Base-by-base conservation (phyloP, 768 basidiomycete species). In the Lactifluus pinguis region DNA sequence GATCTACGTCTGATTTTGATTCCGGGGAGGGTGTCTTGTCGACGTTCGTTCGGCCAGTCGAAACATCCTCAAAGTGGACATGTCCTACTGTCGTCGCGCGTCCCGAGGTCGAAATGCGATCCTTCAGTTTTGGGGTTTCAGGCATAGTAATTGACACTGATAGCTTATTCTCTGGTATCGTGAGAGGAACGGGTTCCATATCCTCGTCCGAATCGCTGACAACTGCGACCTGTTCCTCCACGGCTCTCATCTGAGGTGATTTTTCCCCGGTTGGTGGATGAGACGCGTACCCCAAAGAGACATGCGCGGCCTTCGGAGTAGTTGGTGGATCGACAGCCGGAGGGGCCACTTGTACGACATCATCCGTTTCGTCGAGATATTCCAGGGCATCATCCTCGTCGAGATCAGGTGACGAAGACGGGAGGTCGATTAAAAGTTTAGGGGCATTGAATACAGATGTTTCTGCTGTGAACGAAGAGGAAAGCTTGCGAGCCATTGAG, bases 401-500 rank as follows among this genome's bases (percentile, higher is more conserved):
- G n/a, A 58, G 57, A 25, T 54, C 52, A 36, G 60, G 41, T 14
- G 55, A 39, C 1, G 63, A 44, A 17, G 39, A 58, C 6, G 41
- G 30, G 11, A 19, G 34, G 21, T 49, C 57, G 10, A 69, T 21
- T 5, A 78, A 64, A 48, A 77, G 64, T 8, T 69, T 71, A 0
- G 77, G 77, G 3, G 68, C 62, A 8, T 79, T 78, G 58, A 80
- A 80, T 11, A 63, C 59, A 14, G 72, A 69, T 29, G 64, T 19
- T 49, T 65, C 65, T 29, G 60, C 64, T 25, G 60, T 61, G n/a
- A 62, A 38, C 30, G 59, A 19, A 14, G 41, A 19, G 25, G 55
- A 19, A 17, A 44, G 11, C 25, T 64, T 53, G 44, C 25, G 50
- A 2, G 59, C 11, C 60, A 66, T 47, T 13, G 58, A 55, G 61